Evolutionary conservation across 75 land plant species (phyloP).

Genomic region (Isoetes taiwanensis): DNA sequence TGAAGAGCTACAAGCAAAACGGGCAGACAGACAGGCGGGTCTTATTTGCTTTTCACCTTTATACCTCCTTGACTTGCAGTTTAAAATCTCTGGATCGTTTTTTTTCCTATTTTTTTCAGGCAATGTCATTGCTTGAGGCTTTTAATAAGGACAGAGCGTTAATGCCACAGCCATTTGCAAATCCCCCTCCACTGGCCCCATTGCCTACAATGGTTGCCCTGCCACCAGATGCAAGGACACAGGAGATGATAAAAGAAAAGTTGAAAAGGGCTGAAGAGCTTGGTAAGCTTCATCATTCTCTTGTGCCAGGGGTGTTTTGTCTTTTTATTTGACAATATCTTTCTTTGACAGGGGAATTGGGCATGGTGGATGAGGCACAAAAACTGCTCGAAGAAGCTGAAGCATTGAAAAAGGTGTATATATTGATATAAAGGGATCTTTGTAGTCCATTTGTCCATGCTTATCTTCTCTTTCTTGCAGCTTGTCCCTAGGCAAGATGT

Average conservation of each 20-base stretch:
- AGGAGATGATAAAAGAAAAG: slow-evolving; percentile 98
- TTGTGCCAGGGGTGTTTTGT: slow-evolving; percentile 2
- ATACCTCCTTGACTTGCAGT: background rate
- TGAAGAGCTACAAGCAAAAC: slow-evolving; percentile 70
- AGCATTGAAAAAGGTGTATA: slow-evolving; percentile 75
- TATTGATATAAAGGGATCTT: background rate
- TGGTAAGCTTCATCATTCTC: slow-evolving; percentile 39
- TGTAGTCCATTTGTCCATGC: background rate
- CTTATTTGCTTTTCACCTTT: background rate
- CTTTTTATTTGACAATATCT: no score
- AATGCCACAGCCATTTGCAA: slow-evolving; percentile 67
- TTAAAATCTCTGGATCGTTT: background rate
- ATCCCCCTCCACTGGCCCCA: slow-evolving; percentile 69
- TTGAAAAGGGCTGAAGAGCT: slow-evolving; percentile 88
- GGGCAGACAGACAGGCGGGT: slow-evolving; percentile 88
- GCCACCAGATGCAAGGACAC: slow-evolving; percentile 89
- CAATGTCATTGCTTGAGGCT: slow-evolving; percentile 83
- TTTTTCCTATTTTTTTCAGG: slow-evolving; percentile 30
- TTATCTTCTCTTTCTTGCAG: slow-evolving; percentile 16
- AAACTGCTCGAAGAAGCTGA: slow-evolving; percentile 95
- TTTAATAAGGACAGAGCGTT: slow-evolving; percentile 95
- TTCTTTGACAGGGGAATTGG: no score
- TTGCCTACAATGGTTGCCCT: slow-evolving; percentile 33
- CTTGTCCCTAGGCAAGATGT: slow-evolving; percentile 69
- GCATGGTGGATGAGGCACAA: slow-evolving; percentile 96